These are phyloP conservation scores for Hypericum androsaemum DNA, from an alignment of 345 rosid species.

Conservation along the genomic window DNA sequence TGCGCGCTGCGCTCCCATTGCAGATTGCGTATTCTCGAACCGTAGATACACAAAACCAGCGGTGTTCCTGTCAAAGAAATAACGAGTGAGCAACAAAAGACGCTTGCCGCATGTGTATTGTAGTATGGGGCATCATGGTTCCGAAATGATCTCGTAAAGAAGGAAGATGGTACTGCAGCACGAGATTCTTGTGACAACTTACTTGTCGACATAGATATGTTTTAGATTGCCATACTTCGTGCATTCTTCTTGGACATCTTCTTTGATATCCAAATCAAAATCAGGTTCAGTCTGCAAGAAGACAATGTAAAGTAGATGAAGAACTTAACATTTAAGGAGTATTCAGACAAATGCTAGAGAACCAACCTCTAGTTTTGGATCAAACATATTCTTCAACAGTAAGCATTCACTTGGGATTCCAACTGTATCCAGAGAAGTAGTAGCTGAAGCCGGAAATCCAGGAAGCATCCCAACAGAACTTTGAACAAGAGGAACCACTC, in stretches of 20 bases:
- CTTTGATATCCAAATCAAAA: conserved; percentile 81
- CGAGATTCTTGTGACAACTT: too few relatives aligned
- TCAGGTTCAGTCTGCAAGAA: conserved; percentile 63
- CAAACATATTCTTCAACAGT: conserved; percentile 88
- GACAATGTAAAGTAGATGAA: neutral
- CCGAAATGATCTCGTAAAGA: neutral
- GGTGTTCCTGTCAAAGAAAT: conserved; percentile 45
- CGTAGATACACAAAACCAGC: conserved; percentile 80
- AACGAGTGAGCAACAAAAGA: neutral
- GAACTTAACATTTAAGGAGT: neutral
- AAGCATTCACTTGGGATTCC: conserved; percentile 79
- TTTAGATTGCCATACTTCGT: conserved; percentile 63
- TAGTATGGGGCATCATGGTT: neutral
- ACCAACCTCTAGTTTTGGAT: conserved; percentile 65
- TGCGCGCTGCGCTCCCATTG: conserved; percentile 62
- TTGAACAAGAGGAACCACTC: conserved; percentile 40
- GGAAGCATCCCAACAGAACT: conserved; percentile 39
- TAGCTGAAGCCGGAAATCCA: conserved; percentile 34
- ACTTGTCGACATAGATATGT: conserved; percentile 82
- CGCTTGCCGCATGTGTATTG: neutral
- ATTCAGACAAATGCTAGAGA: neutral
- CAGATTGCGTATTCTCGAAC: conserved; percentile 54
- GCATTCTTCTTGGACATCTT: conserved; percentile 80
- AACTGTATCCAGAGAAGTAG: conserved; percentile 43
- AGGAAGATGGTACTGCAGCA: neutral